Base-by-base conservation (phyloP, 176 grass and related monocot genomes). In the Hsuehochloa calcarea region DNA sequence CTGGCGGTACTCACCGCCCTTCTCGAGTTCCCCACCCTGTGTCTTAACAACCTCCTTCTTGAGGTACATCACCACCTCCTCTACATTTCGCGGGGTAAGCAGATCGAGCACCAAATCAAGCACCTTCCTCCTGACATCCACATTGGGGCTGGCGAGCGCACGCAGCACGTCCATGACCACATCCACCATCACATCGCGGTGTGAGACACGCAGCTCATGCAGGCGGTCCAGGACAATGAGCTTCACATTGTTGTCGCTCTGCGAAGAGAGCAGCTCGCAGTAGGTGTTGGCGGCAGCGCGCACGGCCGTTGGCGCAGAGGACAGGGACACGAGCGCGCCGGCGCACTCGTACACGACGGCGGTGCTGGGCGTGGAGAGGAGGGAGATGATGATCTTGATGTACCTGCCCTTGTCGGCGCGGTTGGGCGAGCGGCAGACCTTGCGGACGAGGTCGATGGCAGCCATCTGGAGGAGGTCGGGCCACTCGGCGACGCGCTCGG, bases 1-100 rank as follows among this genome's bases (percentile, higher is more conserved):
- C 81, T 93, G 91, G 5, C 91, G 81, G 88, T 90, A 93, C 9
- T 93, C 91, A 0, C 91, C 88, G 6, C 84, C 75, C 85, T 90
- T 93, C 85, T 93, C 91, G 11, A 86, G 70, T 25, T 93, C 91
- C 3, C 78, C 77, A 0, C 74, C 79, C 71, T 93, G 91, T 4
- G 91, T 93, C 81, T 93, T 93, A 4, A 90, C 85, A 52, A 93
- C 91, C 88, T 93, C 91, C 64, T 93, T 93, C 51, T 93, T 90
- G 59, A 93, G 85, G 66, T 82, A 81, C 38, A 90, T 75, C 64
- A 93, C 91, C 12, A 93, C 88, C 72, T 93, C 91, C 38, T 93
- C 91, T 16, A 90, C 87, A 75, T 93, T 93, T 17, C 83, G 62
- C 0, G 88, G 84, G 29, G 88, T 90, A 41, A 93, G 78, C 25